Evolutionary conservation across 306 rosid species (phyloP).

Genomic region (Lotus japonicus): DNA sequence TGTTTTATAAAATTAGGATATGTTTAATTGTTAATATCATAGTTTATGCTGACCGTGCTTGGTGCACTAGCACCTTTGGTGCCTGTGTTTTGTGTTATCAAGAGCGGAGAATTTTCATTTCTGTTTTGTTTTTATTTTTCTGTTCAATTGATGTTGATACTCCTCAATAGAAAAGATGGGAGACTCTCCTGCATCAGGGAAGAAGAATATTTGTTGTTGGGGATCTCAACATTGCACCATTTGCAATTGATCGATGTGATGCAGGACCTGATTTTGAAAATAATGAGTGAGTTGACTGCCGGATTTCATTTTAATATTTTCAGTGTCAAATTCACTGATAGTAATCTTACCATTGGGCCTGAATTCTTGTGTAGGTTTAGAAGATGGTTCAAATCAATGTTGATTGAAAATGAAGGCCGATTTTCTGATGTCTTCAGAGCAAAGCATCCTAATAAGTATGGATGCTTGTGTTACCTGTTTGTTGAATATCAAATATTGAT

Average conservation of each 20-base stretch:
- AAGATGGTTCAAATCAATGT: constrained; percentile 79
- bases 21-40: background rate
- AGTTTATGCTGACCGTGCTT: background rate
- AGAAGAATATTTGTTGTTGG: constrained; percentile 83
- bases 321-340: background rate
- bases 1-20: background rate
- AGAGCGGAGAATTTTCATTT: background rate
- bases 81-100: constrained; percentile 11
- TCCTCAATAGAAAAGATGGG: constrained; percentile 83
- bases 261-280: constrained; percentile 92
- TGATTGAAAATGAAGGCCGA: constrained; percentile 59
- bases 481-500: background rate
- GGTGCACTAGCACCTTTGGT: background rate
- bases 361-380: constrained; percentile 58
- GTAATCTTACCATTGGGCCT: background rate
- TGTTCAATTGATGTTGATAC: constrained; percentile 31
- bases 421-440: constrained; percentile 71
- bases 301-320: constrained; percentile 17
- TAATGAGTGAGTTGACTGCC: constrained; percentile 49
- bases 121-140: constrained; percentile 4
- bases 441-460: constrained; percentile 77
- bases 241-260: constrained; percentile 72
- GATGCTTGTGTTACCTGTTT: background rate
- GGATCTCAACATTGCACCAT: constrained; percentile 96
- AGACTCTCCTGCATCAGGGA: constrained; percentile 56